A percentile compares a stretch with the other conserved stretches of the same genome.
These are phyloP conservation scores for Phytophthora pistaciae DNA, from an alignment of 352 stramenopile species.

Conservation along the genomic window DNA sequence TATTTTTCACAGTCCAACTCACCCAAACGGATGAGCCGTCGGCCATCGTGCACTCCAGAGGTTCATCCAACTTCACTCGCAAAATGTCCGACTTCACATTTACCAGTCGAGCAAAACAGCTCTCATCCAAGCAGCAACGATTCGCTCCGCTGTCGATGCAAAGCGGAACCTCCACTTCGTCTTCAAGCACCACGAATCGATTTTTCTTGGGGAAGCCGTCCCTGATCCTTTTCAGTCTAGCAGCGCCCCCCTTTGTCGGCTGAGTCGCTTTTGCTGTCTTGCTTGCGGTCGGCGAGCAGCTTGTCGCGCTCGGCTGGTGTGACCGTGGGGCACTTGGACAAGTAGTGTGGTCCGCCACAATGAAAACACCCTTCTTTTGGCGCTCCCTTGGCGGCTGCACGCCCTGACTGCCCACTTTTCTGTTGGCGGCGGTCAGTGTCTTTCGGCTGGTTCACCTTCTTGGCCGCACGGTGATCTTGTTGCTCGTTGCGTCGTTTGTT, in stretches of 20 bases:
- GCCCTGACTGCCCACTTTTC: background rate
- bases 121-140: conserved; percentile 6
- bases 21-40: conserved; percentile 14
- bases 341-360: conserved; percentile 11
- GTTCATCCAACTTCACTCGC: background rate
- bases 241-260: background rate
- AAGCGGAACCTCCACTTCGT: conserved; percentile 5
- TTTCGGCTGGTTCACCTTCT: background rate
- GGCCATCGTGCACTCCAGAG: conserved; percentile 1
- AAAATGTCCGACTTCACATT: background rate
- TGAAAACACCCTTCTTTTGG: conserved; percentile 19
- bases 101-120: background rate
- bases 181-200: conserved; percentile 12
- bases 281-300: conserved; percentile 1
- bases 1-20: conserved; percentile 13
- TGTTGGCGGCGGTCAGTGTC: background rate
- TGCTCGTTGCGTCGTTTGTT: background rate
- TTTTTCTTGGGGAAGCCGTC: background rate
- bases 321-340: conserved; percentile 9
- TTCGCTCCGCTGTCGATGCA: conserved; percentile 16
- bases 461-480: background rate
- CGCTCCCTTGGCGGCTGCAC: background rate
- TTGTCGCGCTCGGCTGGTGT: conserved; percentile 4
- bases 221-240: conserved; percentile 12
- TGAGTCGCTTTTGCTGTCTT: background rate